Base-by-base conservation (phyloP, 805 yeast genomes). In the Vanderwaltozyma verrucispora region DNA sequence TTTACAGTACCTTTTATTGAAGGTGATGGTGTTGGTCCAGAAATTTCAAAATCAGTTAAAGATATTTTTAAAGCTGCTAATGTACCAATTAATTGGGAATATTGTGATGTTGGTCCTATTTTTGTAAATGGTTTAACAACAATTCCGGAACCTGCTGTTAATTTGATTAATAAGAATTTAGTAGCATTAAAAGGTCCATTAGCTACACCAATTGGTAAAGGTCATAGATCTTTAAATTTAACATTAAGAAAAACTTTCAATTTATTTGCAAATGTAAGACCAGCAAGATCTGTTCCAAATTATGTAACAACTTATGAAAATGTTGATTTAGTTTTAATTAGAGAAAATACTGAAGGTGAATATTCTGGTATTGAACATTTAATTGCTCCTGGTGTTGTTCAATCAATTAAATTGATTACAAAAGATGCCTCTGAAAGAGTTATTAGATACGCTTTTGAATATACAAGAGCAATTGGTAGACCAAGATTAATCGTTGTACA, bases 341-440 rank as follows among this genome's bases (percentile, higher is more conserved):
- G 98, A 74, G 98, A 92, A 69, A 92, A 92, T 74, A 89, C 96
- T 51, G 97, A 89, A 71, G 96, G 95, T 69, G 97, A 89, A 69
- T 89, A 86, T 72, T 89, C 96, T 24, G 98, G 98, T 69, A 88
- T 92, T 54, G 98, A 92, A 74, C 98, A 92, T 72, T 82, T 86
- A 47, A 87, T 92, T 48, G 94, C 87, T 40, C 96, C 96, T 48
- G 98, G 98, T 60, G 97, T 92, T 39, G 96, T 92, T 38, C 97
- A 92, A 72, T 84, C 95, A 46, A 89, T 89, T 69, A 92, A 92
- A 71, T 76, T 92, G 65, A 92, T 92, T 72, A 92, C 98, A 59
- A 81, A 80, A 61, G 87, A 85, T 41, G 97, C 97, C 41, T 85
- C 95, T 42, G 95, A 87, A 69, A 85, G 94, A 65, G 96, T 88